Conservation (phyloP, 202 grass and related monocot genomes). For the Alloteropsis angusta region DNA sequence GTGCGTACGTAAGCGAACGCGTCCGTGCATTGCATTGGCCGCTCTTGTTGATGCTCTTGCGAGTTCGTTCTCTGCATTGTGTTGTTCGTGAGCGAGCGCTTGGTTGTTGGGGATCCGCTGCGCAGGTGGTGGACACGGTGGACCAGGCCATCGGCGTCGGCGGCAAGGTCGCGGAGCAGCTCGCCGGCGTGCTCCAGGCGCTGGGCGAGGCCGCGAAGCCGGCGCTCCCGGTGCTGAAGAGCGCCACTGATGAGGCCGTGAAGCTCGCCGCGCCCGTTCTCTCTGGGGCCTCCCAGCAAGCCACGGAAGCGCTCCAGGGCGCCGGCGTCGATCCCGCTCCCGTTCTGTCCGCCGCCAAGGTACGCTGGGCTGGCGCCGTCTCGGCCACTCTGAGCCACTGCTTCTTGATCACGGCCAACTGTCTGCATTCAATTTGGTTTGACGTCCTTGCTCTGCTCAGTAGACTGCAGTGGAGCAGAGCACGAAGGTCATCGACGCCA, state of each 20-base stretch:
- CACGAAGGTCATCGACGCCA: constrained; percentile 58
- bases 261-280: constrained; percentile 71
- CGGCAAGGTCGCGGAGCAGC: constrained; percentile 35
- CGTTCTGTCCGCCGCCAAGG: constrained; percentile 64
- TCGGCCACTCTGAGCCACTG: background rate
- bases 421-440: background rate
- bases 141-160: constrained; percentile 44
- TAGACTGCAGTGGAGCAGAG: constrained; percentile 65
- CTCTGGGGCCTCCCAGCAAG: constrained; percentile 61
- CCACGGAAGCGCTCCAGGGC: constrained; percentile 54
- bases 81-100: background rate
- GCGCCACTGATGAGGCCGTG: constrained; percentile 60
- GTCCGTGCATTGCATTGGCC: background rate
- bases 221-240: constrained; percentile 57
- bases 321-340: constrained; percentile 70
- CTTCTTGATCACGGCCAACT: background rate
- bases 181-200: constrained; percentile 33
- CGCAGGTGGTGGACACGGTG: constrained; percentile 65
- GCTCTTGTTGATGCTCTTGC: background rate
- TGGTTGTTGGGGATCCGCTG: background rate
- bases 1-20: constrained; percentile 13
- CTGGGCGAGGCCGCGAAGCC: constrained; percentile 62
- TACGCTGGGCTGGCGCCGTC: background rate
- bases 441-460: constrained; percentile 26
- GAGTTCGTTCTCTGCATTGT: background rate